Evolutionary conservation across 2,329 filamentous ascomycete species (phyloP).

Genomic region (Aureobasidium sp.): DNA sequence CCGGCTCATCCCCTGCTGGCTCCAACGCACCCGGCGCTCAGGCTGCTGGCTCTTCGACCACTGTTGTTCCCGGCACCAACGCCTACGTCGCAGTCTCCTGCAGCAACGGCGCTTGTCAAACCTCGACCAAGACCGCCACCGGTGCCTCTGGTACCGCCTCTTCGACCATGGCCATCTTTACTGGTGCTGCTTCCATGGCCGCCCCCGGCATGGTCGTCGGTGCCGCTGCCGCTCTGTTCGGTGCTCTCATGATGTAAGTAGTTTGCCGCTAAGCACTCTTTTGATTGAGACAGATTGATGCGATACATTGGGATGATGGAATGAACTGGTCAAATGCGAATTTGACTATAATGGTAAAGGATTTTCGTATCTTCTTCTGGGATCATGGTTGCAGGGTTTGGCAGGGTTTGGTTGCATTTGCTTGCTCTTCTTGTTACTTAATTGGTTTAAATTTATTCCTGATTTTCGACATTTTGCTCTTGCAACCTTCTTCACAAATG

Average conservation of each 20-base stretch:
- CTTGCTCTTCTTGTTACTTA: too few species aligned
- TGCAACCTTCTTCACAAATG: too few species aligned
- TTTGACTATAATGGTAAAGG: background rate
- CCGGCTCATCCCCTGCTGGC: background rate
- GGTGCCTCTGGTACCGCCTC: background rate
- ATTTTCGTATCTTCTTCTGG: background rate
- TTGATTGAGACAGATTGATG: background rate
- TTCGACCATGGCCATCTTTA: conserved; percentile 1
- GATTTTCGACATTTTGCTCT: too few species aligned
- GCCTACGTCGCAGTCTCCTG: background rate
- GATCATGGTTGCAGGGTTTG: background rate
- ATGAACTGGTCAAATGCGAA: background rate
- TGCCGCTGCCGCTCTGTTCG: background rate
- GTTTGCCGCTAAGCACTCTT: background rate
- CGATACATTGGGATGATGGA: background rate
- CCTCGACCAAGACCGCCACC: background rate
- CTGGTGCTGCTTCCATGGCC: conserved; percentile 6
- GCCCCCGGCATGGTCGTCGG: background rate
- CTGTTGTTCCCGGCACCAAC: background rate
- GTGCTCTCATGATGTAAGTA: background rate
- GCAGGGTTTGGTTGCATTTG: background rate
- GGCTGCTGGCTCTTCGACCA: background rate
- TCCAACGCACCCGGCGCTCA: background rate
- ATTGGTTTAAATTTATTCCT: too few species aligned
- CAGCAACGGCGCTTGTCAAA: background rate